Evolutionary conservation across 2,329 filamentous ascomycete genomes (phyloP), one percentile per base, ranked within the genome.

Genomic region (Diaporthe ampelina): DNA sequence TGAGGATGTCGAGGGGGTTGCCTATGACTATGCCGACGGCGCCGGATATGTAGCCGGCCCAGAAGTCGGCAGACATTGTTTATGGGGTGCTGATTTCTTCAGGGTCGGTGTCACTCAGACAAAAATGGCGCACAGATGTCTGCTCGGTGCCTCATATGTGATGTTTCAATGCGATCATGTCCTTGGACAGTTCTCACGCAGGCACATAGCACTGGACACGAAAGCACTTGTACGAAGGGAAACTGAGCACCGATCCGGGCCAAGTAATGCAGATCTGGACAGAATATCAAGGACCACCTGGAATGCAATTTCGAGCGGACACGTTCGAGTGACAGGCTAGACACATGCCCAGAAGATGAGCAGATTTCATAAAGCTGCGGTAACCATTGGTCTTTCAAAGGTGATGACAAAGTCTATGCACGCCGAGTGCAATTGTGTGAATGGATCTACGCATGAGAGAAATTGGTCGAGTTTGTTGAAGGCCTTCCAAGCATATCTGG

Each of bases 1-100:
- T 95, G 79, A 95, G 82, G 7, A 85, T 79, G 72, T 84, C 83
- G 10, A 98, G 87, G 4, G 95, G 95, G 79, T 98, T 98, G 76
- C 96, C 95, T 75, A 98, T 93, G 63, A 97, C 85, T 79, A 98
- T 98, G 59, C 95, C 94, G 65, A 93, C 88, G 73, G 94, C 95
- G 70, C 96, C 96, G 81, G 94, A 96, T 76, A 97, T 85, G 83
- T 98, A 98, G 80, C 95, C 95, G 74, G 95, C 94, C 94, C 94
- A 97, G 83, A 98, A 98, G 82, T 98, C 95, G 78, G 94, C 91
- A 68, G 94, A 94, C 94, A 97, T 96, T 71, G 32, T 71, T 58
- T 6, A 19, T 35, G 48, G 17, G 13, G 45, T 17, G 6, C 45
- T 26, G 43, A 3, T 1, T 6, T 45, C 5, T 9, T 52, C n/a